A percentile compares a stretch with the other conserved stretches of the same genome.
Conservation (phyloP, 2,329 filamentous ascomycete genomes). For the Colletotrichum camelliae region DNA sequence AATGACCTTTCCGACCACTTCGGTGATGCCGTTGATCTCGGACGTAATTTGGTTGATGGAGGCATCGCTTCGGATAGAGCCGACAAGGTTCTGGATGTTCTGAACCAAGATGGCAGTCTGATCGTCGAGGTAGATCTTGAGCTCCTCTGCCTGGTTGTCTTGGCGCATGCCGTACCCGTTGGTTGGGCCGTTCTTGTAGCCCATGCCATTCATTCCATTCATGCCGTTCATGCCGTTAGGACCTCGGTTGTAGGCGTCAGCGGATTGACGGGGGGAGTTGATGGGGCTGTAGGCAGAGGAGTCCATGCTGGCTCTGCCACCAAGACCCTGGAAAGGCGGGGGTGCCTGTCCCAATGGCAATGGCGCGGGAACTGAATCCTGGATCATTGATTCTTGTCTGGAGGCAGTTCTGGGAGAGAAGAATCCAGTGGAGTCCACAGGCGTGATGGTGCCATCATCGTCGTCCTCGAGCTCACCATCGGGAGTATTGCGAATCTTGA, state of each 20-base stretch:
- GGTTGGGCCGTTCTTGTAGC: conserved; percentile 36
- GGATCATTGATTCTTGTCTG: conserved; percentile 32
- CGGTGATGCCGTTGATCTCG: conserved; percentile 74
- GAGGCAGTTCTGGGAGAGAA: conserved; percentile 63
- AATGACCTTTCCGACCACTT: conserved; percentile 74
- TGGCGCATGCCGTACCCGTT: conserved; percentile 45
- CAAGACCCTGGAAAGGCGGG: conserved; percentile 63
- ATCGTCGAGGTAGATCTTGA: conserved; percentile 80
- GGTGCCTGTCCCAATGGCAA: conserved; percentile 49
- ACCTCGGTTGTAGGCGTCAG: conserved; percentile 45
- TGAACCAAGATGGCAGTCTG: conserved; percentile 81
- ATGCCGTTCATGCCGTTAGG: conserved; percentile 39
- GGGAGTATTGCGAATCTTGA: conserved; percentile 82
- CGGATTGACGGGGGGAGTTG: conserved; percentile 69
- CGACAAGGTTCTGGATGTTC: conserved; percentile 82
- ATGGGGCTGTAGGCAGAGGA: conserved; percentile 79
- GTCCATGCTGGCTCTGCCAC: conserved; percentile 64
- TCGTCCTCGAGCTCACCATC: conserved; percentile 79
- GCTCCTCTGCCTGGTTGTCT: conserved; percentile 52
- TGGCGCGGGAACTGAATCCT: conserved; percentile 31
- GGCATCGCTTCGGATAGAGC: conserved; percentile 70
- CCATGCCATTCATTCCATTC: conserved; percentile 42
- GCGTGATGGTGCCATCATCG: conserved; percentile 70
- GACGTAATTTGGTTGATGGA: conserved; percentile 68
- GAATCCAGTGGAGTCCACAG: conserved; percentile 72